phyloP scores from a whole-genome alignment of 768 basidiomycete genomes.

The Mycena latifolia region DNA sequence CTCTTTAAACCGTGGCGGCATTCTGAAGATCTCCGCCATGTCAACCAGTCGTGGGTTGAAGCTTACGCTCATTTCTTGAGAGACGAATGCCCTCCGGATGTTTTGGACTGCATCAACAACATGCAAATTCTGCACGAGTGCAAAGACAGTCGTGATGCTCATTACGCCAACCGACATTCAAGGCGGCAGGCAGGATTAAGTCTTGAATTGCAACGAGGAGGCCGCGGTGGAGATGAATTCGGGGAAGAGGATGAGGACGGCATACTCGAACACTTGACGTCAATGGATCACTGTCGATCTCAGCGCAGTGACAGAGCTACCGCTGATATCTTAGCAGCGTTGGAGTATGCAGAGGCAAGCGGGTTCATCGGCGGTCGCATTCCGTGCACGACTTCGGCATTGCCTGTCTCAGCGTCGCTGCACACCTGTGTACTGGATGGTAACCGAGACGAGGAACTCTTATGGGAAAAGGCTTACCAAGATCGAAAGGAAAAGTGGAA shows the following conservation, averaged over 20 bases:
- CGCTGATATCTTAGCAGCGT: background rate
- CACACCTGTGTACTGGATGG: background rate
- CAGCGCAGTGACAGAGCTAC: background rate
- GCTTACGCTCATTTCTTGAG: constrained; percentile 5
- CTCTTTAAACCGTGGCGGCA: constrained; percentile 42
- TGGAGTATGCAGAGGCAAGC: background rate
- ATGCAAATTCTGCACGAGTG: constrained; percentile 20
- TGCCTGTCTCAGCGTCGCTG: too few relatives aligned
- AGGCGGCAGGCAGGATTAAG: background rate
- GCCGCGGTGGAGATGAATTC: background rate
- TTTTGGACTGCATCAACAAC: constrained; percentile 27
- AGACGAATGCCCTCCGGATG: constrained; percentile 1
- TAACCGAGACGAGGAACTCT: background rate
- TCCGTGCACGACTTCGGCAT: too few relatives aligned
- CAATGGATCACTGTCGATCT: background rate
- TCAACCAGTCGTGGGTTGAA: background rate
- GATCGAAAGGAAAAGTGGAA: background rate
- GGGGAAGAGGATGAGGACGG: background rate
- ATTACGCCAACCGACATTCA: background rate
- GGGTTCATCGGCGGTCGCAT: background rate
- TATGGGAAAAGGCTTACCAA: constrained; percentile 1
- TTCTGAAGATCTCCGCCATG: background rate
- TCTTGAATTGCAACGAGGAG: background rate
- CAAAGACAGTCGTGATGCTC: constrained; percentile 22
- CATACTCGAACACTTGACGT: background rate